phyloP scores from a whole-genome alignment of 2,329 filamentous ascomycete species.

The Neonectria hederae region DNA sequence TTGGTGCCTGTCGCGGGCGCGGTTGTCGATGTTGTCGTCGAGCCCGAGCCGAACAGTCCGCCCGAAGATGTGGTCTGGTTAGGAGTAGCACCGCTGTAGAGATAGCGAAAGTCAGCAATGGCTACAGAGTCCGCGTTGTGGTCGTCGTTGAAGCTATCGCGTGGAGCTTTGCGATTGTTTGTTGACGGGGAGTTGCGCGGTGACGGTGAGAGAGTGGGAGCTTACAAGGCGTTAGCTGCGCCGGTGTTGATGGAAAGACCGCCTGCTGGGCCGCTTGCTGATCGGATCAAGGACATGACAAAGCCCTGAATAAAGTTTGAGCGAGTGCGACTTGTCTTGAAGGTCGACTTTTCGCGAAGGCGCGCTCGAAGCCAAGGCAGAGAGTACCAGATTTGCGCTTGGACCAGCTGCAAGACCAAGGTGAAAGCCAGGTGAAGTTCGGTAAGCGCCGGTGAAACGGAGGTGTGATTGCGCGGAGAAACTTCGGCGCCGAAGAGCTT shows the following conservation, averaged over 20 bases:
- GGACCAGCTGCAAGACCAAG: constrained; percentile 23
- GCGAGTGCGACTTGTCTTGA: constrained; percentile 34
- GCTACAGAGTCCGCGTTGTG: constrained; percentile 2
- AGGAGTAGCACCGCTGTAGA: constrained; percentile 39
- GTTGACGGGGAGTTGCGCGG: constrained; percentile 15
- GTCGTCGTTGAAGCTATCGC: constrained; percentile 16
- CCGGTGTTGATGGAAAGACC: constrained; percentile 72
- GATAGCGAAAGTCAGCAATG: constrained; percentile 29
- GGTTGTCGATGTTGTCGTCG: constrained; percentile 37
- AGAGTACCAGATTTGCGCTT: constrained; percentile 32
- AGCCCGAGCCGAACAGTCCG: constrained; percentile 50
- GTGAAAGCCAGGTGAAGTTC: constrained; percentile 31
- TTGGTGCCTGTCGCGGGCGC: constrained; percentile 40
- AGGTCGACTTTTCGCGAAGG: constrained; percentile 36
- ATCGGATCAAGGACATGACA: constrained; percentile 63
- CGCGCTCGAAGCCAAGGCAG: constrained; percentile 26
- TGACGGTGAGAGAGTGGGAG: constrained; percentile 26
- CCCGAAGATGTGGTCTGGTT: constrained; percentile 48
- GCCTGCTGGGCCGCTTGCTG: constrained; percentile 67
- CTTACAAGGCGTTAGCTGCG: constrained; percentile 62
- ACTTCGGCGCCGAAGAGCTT: constrained; percentile 38
- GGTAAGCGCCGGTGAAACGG: constrained; percentile 23
- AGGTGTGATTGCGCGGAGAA: constrained; percentile 38
- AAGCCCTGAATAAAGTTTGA: constrained; percentile 26
- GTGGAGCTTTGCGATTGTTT: constrained; percentile 12